phyloP scores from a whole-genome alignment of 2,329 filamentous ascomycete species.

The Capronia epimyces region DNA sequence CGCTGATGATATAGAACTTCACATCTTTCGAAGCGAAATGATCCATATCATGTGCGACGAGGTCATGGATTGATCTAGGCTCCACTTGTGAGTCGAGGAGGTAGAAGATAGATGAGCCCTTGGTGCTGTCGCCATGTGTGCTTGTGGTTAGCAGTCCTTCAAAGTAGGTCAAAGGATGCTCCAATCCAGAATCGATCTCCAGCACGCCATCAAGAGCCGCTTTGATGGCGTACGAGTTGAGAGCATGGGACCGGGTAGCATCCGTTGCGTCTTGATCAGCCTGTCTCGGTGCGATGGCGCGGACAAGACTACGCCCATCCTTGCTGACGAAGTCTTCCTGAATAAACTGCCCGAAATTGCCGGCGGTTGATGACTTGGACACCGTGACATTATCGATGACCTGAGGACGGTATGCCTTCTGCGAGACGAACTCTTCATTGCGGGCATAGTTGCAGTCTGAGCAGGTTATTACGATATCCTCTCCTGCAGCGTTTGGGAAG shows the following conservation, averaged over 20 bases:
- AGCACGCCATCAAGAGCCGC: slow-evolving; percentile 47
- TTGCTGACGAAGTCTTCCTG: slow-evolving; percentile 22
- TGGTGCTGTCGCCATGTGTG: slow-evolving; percentile 32
- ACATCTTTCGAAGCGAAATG: slow-evolving; percentile 4
- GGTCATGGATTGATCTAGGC: slow-evolving; percentile 1
- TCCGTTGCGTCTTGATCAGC: background rate
- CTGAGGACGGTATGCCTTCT: slow-evolving; percentile 12
- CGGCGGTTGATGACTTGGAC: background rate
- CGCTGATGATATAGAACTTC: slow-evolving; percentile 12
- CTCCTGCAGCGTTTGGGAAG: slow-evolving; percentile 70
- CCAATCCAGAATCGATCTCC: slow-evolving; percentile 65
- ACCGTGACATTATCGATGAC: slow-evolving; percentile 1
- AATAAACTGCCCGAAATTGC: background rate
- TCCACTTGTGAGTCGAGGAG: slow-evolving; percentile 21
- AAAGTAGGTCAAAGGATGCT: slow-evolving; percentile 41
- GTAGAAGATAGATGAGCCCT: slow-evolving; percentile 21
- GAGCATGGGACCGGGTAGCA: slow-evolving; percentile 6
- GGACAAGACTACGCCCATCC: slow-evolving; percentile 17
- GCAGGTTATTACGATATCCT: slow-evolving; percentile 79
- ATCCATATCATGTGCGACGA: slow-evolving; percentile 11
- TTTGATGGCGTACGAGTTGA: slow-evolving; percentile 63
- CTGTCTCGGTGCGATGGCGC: slow-evolving; percentile 12
- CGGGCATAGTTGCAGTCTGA: slow-evolving; percentile 66
- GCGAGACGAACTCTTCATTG: slow-evolving; percentile 78
- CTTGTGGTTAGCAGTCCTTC: slow-evolving; percentile 26